A percentile compares a stretch with the other conserved stretches of the same genome.
These are phyloP conservation scores for Trametes hirsuta DNA, from an alignment of 1,284 basidiomycete species.

Conservation along the genomic window DNA sequence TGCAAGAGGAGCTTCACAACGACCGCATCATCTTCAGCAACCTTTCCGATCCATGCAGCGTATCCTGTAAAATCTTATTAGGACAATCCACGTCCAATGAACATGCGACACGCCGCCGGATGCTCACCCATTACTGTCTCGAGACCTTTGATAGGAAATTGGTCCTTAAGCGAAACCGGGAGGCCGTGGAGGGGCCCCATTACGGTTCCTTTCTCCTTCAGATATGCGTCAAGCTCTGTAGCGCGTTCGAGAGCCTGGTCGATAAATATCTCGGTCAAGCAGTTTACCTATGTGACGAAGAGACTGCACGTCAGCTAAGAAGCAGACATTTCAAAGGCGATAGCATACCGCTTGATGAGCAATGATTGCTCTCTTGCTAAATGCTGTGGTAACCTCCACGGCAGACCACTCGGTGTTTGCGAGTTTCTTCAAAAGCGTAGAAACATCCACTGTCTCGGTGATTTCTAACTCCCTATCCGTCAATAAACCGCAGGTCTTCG, in stretches of 20 bases:
- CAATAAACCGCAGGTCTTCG: conserved; percentile 47
- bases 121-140: conserved; percentile 57
- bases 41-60: conserved; percentile 32
- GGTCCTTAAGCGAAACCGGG: conserved; percentile 52
- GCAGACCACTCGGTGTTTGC: conserved; percentile 39
- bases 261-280: conserved; percentile 50
- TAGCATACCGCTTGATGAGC: conserved; percentile 54
- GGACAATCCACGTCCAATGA: conserved; percentile 15
- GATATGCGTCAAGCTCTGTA: conserved; percentile 44
- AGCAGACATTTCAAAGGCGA: neutral
- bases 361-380: conserved; percentile 51
- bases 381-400: conserved; percentile 45
- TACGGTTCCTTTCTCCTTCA: conserved; percentile 39
- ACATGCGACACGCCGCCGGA: neutral
- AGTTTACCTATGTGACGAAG: conserved; percentile 40
- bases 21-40: conserved; percentile 28
- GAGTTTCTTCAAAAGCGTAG: conserved; percentile 42
- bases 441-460: conserved; percentile 25
- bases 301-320: neutral
- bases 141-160: conserved; percentile 56
- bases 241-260: conserved; percentile 49
- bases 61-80: conserved; percentile 27
- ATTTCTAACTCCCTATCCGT: conserved; percentile 40
- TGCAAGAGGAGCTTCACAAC: conserved; percentile 63
- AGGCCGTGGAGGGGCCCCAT: conserved; percentile 55